phyloP scores from a whole-genome alignment of 306 rosid genomes.

The Albizia julibrissin region DNA sequence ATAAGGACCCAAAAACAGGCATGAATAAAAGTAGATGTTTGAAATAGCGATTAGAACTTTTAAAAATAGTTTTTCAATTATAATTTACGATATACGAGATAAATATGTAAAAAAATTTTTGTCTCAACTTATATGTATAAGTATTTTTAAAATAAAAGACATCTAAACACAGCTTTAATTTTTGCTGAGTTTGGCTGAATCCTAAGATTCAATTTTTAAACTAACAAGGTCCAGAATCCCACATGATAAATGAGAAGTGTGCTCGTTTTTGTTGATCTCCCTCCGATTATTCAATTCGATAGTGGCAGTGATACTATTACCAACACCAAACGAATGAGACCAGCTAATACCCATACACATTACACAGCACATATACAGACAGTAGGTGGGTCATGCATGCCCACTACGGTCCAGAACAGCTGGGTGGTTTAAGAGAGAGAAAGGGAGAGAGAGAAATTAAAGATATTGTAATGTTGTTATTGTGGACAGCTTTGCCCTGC shows the following conservation, averaged over 20 bases:
- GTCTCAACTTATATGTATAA: too few species aligned
- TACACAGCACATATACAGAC: background rate
- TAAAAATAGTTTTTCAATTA: too few species aligned
- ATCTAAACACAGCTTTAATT: too few species aligned
- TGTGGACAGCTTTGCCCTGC: constrained; percentile 31
- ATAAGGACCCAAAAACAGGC: too few species aligned
- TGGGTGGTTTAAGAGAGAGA: background rate
- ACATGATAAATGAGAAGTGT: background rate
- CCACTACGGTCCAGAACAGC: background rate
- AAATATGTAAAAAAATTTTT: too few species aligned
- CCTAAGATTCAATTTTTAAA: background rate
- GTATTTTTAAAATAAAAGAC: too few species aligned
- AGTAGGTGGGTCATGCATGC: constrained; percentile 4
- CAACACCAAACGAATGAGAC: background rate
- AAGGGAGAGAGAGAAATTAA: background rate
- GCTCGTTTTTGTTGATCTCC: background rate
- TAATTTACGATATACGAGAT: too few species aligned
- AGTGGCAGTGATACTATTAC: background rate
- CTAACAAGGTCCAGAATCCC: background rate
- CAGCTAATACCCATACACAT: too few species aligned
- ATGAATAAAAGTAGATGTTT: too few species aligned
- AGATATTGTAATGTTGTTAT: background rate
- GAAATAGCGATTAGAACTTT: too few species aligned
- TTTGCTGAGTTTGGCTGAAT: background rate
- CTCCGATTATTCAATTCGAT: background rate